These are phyloP conservation scores for Trypanosoma rangeli DNA, from an alignment of 208 protist genomes.

Conservation along the genomic window DNA sequence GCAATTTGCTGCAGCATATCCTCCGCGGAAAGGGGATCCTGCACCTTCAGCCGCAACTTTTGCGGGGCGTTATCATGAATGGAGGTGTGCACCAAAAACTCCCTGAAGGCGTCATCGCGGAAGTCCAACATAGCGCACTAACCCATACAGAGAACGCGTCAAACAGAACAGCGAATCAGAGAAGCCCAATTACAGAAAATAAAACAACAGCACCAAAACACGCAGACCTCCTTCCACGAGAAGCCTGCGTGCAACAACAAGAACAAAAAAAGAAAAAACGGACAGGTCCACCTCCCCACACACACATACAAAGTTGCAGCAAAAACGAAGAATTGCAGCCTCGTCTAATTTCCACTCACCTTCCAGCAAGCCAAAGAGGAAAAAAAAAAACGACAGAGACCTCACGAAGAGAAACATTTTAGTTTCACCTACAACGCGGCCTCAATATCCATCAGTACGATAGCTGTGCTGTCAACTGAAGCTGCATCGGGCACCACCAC, in stretches of 20 bases:
- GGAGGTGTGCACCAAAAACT: conserved; percentile 33
- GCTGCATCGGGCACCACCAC: neutral
- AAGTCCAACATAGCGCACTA: conserved; percentile 3
- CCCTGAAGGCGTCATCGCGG: conserved; percentile 20
- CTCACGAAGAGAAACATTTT: neutral
- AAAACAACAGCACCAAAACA: neutral
- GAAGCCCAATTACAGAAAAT: neutral
- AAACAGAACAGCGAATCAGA: neutral
- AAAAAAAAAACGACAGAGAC: neutral
- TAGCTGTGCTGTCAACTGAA: conserved; percentile 3
- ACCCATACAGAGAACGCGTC: conserved; percentile 1
- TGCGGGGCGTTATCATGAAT: conserved; percentile 33
- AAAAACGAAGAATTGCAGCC: too few relatives aligned
- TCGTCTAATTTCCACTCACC: neutral
- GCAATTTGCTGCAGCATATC: conserved; percentile 39
- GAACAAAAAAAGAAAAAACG: too few relatives aligned
- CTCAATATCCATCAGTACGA: neutral
- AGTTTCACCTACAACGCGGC: neutral
- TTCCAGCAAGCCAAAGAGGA: neutral
- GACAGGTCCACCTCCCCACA: too few relatives aligned
- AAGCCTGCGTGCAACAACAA: too few relatives aligned
- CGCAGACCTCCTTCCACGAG: too few relatives aligned
- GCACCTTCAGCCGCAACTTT: conserved; percentile 31
- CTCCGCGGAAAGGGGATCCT: conserved; percentile 15
- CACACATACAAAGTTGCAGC: too few relatives aligned